Percentiles rank a stretch among this genome's conserved stretches.
Conservation (phyloP, 1,139 yeast genomes). For the Blastobotrys apis region DNA sequence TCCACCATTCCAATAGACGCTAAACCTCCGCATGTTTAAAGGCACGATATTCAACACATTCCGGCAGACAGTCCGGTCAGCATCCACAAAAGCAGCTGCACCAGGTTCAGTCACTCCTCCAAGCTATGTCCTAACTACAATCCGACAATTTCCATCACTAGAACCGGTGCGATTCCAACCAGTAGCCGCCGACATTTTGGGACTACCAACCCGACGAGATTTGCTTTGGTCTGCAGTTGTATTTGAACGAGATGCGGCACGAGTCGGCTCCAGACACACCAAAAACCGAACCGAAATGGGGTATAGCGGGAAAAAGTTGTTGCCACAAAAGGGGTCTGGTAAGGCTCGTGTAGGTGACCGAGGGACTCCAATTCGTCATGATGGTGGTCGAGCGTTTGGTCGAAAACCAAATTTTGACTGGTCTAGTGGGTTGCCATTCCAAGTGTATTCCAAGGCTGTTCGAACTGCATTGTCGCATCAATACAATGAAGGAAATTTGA, state of each 20-base stretch:
- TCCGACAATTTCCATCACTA: conserved; percentile 81
- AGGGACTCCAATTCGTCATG: conserved; percentile 86
- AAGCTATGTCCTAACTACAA: conserved; percentile 70
- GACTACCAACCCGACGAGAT: conserved; percentile 81
- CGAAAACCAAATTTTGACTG: conserved; percentile 79
- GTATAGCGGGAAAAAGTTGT: conserved; percentile 74
- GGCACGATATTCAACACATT: too few species aligned
- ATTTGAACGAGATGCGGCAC: conserved; percentile 80
- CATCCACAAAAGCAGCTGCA: too few species aligned
- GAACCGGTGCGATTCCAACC: conserved; percentile 80
- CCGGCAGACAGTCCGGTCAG: too few species aligned
- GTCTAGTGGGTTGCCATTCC: conserved; percentile 73
- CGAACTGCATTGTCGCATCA: conserved; percentile 78
- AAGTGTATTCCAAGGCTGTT: conserved; percentile 70
- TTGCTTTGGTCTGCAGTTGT: conserved; percentile 91
- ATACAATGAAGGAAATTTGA: conserved; percentile 68
- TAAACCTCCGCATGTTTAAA: too few species aligned
- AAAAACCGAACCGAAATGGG: conserved; percentile 84
- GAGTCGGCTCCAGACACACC: conserved; percentile 87
- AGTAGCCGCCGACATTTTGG: conserved; percentile 62
- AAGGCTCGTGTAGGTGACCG: conserved; percentile 95
- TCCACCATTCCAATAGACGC: too few species aligned
- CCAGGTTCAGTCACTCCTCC: too few species aligned
- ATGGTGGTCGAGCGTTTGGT: conserved; percentile 88
- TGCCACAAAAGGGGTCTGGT: conserved; percentile 93